A percentile compares a stretch with the other conserved stretches of the same genome.
phyloP scores from a whole-genome alignment of 2,329 filamentous ascomycete species.

The Ophiosphaerella herpotricha region DNA sequence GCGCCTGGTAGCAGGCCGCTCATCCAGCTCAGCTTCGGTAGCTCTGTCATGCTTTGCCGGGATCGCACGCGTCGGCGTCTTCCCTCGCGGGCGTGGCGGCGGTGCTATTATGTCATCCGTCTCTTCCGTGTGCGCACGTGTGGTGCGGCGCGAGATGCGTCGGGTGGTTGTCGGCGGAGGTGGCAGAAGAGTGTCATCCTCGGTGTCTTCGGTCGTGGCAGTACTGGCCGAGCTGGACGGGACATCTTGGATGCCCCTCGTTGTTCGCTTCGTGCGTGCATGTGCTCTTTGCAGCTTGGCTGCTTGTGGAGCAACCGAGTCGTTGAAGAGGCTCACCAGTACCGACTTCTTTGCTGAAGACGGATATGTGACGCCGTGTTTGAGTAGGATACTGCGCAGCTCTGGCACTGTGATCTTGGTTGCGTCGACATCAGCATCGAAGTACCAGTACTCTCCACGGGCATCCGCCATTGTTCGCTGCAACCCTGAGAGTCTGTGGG shows the following conservation, averaged over 20 bases:
- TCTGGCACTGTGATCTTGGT: constrained; percentile 82
- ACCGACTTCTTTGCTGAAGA: constrained; percentile 90
- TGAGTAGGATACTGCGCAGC: constrained; percentile 87
- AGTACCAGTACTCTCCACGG: constrained; percentile 61
- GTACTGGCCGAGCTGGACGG: constrained; percentile 68
- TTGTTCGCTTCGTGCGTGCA: constrained; percentile 81
- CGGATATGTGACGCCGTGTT: constrained; percentile 83
- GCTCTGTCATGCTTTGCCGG: constrained; percentile 51
- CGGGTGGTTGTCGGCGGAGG: constrained; percentile 46
- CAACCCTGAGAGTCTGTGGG: neutral
- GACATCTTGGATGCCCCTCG: constrained; percentile 77
- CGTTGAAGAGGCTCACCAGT: constrained; percentile 81
- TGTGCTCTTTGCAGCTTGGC: constrained; percentile 75
- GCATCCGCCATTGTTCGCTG: constrained; percentile 35
- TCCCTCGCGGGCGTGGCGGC: constrained; percentile 25
- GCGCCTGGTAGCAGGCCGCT: constrained; percentile 41
- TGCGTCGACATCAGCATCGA: constrained; percentile 85
- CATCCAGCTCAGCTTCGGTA: constrained; percentile 42
- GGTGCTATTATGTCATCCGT: constrained; percentile 7
- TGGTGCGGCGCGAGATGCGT: constrained; percentile 37
- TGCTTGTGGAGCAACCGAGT: constrained; percentile 77
- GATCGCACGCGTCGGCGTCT: constrained; percentile 43
- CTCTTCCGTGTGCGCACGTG: constrained; percentile 52
- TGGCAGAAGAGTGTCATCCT: constrained; percentile 48
- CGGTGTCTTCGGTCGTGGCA: constrained; percentile 60